A percentile compares a stretch with the other conserved stretches of the same genome.
Evolutionary conservation across 768 basidiomycete genomes (phyloP).

Genomic region (Vararia minispora): DNA sequence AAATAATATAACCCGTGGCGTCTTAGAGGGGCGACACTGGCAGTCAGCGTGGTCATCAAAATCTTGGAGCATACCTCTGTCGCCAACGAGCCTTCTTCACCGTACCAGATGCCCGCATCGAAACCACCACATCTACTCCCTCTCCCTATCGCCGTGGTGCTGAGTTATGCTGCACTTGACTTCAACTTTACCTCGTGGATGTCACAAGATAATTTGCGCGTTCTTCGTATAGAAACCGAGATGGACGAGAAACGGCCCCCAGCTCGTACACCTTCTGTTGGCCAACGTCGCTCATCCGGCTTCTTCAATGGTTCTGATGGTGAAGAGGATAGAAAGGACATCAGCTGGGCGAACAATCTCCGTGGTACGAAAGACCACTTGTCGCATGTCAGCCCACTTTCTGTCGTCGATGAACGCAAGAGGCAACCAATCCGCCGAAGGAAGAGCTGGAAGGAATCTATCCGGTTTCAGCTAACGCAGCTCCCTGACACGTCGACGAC

Average conservation of each 20-base stretch:
- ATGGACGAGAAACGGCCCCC: conserved; percentile 12
- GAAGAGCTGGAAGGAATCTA: conserved; percentile 21
- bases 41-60: conserved; percentile 74
- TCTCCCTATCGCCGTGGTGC: conserved; percentile 69
- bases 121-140: conserved; percentile 36
- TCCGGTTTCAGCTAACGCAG: conserved; percentile 18
- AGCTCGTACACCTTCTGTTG: conserved; percentile 8
- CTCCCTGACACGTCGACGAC: conserved; percentile 13
- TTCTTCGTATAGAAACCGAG: conserved; percentile 60
- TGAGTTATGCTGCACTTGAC: conserved; percentile 87
- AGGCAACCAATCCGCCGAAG: conserved; percentile 18
- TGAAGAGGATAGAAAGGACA: conserved; percentile 44
- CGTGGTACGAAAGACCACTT: conserved; percentile 49
- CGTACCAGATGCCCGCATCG: conserved; percentile 6
- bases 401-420: conserved; percentile 60
- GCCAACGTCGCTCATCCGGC: conserved; percentile 53
- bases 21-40: conserved; percentile 77
- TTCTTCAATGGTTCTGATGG: conserved; percentile 67
- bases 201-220: conserved; percentile 71
- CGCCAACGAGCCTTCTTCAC: conserved; percentile 10
- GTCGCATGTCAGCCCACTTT: conserved; percentile 80
- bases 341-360: conserved; percentile 14
- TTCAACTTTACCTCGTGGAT: conserved; percentile 99
- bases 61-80: conserved; percentile 55
- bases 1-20: conserved; percentile 8